Evolutionary conservation across 1,284 basidiomycete species (phyloP).

Genomic region (Malassezia sympodialis): DNA sequence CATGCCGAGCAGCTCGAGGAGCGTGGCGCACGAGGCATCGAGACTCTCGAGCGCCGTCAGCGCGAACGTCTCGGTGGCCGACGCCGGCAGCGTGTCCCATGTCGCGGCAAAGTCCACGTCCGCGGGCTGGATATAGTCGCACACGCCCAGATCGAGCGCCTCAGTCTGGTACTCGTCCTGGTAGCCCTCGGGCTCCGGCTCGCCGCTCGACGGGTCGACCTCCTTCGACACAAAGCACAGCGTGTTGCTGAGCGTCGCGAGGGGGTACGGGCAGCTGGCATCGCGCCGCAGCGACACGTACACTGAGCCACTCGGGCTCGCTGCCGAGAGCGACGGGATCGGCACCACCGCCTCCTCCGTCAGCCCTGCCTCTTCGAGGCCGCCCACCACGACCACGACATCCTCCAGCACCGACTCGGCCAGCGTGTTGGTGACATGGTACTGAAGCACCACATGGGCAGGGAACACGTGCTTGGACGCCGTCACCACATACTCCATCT

Average conservation of each 20-base stretch:
- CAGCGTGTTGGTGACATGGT: slow-evolving; percentile 96
- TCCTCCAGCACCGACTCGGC: slow-evolving; percentile 94
- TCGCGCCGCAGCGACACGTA: slow-evolving; percentile 91
- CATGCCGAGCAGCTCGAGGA: slow-evolving; percentile 91
- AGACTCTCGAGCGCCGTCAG: slow-evolving; percentile 84
- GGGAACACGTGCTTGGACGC: slow-evolving; percentile 95
- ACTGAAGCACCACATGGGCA: slow-evolving; percentile 79
- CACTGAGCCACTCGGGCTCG: slow-evolving; percentile 66
- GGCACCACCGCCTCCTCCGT: slow-evolving; percentile 94
- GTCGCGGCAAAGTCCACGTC: slow-evolving; percentile 83
- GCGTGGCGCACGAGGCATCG: slow-evolving; percentile 77
- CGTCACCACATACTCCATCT: slow-evolving; percentile 94
- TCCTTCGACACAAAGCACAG: slow-evolving; percentile 96
- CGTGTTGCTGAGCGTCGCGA: slow-evolving; percentile 80
- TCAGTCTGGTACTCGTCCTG: slow-evolving; percentile 97
- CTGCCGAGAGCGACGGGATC: slow-evolving; percentile 56
- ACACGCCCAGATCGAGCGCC: slow-evolving; percentile 81
- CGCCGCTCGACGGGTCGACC: slow-evolving; percentile 87
- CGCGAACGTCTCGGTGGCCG: slow-evolving; percentile 82
- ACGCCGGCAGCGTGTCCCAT: slow-evolving; percentile 72
- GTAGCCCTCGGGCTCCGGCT: slow-evolving; percentile 95
- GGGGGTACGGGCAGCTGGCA: slow-evolving; percentile 61
- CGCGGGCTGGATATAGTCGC: slow-evolving; percentile 83
- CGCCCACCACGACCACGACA: slow-evolving; percentile 69
- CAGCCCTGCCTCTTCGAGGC: slow-evolving; percentile 67